Evolutionary conservation across 1,284 basidiomycete species (phyloP), one percentile per base, ranked within the genome.

Genomic region (Cutaneotrichosporon cyanovorans): DNA sequence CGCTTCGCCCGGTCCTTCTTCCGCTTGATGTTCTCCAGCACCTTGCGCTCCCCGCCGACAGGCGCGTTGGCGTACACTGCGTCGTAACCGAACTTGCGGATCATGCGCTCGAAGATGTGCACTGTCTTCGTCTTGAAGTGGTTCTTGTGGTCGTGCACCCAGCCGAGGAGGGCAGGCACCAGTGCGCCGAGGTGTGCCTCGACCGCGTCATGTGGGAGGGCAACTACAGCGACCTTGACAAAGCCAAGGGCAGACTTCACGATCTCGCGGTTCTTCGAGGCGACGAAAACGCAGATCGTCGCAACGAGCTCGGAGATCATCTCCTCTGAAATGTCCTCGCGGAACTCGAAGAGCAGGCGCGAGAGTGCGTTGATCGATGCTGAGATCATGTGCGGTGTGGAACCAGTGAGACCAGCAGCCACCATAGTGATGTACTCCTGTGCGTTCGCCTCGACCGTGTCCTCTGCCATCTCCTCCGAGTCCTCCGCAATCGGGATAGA

Each of bases 371-470:
- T 97, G 54, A 98, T 83, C 4, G 88, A 89, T 2, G 95, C 95
- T 61, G 89, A 92, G 68, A 98, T 95, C 91, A 96, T 98, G 69
- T 98, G 95, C 0, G 95, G 90, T 4, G 83, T 89, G 23, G 85
- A 83, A 20, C 90, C 92, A 12, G 90, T 92, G 31, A 98, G 74
- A 56, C 95, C 93, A 58, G 91, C 93, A 33, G 88, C 89, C 20
- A 98, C 77, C 92, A 99, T 98, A 10, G 87, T 97, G 72, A 98
- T 77, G 66, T 87, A 98, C 69, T 98, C 95, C 60, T 91, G 83
- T 37, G 93, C 78, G 56, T 69, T 89, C 1, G 91, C 95, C 37
- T 77, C 75, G 39, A 83, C 87, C 79, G 61, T 48, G 35, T 55
- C 59, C 82, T 80, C 70, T 81, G 69, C 72, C 54, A 72, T 74